Percentiles rank a stretch among this genome's conserved stretches.
These are phyloP conservation scores for Tetrahymena malaccensis DNA, from an alignment of 73 alveolate genomes.

Conservation along the genomic window DNA sequence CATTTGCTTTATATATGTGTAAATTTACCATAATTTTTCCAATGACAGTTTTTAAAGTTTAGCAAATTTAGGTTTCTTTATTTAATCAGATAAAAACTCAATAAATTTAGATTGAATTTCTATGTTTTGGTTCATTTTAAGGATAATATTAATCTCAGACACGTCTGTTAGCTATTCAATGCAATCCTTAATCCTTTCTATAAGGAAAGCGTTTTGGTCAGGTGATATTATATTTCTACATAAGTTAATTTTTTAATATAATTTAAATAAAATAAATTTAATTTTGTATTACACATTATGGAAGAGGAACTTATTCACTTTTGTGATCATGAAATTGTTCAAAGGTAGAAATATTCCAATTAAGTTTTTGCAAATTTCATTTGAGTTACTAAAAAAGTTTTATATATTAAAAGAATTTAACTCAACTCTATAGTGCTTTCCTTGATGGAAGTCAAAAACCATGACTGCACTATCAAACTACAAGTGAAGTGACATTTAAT, in stretches of 20 bases:
- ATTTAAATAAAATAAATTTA: background rate
- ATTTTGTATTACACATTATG: background rate
- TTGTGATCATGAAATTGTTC: background rate
- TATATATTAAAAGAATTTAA: background rate
- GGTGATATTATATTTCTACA: background rate
- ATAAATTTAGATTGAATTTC: background rate
- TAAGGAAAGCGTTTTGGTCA: background rate
- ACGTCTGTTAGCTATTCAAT: background rate
- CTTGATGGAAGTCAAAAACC: background rate
- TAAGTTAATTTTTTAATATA: background rate
- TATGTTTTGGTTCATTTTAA: background rate
- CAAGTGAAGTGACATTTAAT: background rate
- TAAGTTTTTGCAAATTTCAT: background rate
- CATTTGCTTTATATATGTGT: too few relatives aligned
- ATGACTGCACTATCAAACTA: background rate
- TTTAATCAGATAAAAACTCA: background rate
- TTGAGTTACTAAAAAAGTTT: background rate
- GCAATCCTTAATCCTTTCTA: background rate
- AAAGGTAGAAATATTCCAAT: background rate
- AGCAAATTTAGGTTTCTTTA: background rate
- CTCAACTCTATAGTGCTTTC: background rate
- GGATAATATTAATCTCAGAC: background rate
- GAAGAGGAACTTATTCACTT: background rate
- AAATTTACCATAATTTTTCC: background rate
- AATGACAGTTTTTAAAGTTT: background rate